Conservation (phyloP, 2,329 filamentous ascomycete species). For the Claviceps digitariae region DNA sequence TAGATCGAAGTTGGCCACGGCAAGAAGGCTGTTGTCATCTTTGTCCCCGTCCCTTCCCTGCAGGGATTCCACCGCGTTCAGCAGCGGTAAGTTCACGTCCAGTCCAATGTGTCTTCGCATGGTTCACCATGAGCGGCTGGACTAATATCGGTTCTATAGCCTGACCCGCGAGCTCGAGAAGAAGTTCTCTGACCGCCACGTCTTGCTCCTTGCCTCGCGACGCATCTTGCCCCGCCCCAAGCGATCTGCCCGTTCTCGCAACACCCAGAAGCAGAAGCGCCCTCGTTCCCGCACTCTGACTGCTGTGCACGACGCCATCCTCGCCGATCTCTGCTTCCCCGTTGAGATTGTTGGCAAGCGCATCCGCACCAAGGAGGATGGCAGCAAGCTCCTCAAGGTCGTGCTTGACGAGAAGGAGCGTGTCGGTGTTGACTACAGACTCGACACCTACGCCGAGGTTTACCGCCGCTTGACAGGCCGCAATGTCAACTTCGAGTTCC, state of each 20-base stretch:
- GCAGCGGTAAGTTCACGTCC: constrained; percentile 67
- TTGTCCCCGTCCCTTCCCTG: constrained; percentile 99
- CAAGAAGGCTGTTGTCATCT: constrained; percentile 99
- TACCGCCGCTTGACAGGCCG: constrained; percentile 97
- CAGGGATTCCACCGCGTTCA: constrained; percentile 98
- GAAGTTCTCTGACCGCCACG: constrained; percentile 99
- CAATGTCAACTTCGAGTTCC: constrained; percentile 97
- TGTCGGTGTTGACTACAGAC: constrained; percentile 96
- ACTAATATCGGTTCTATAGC: constrained; percentile 33
- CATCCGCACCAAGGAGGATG: constrained; percentile 96
- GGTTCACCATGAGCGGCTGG: neutral
- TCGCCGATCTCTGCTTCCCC: constrained; percentile 95
- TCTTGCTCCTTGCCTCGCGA: constrained; percentile 96
- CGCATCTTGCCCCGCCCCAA: constrained; percentile 97
- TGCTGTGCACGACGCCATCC: constrained; percentile 96
- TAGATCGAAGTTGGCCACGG: constrained; percentile 99
- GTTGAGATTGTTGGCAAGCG: constrained; percentile 99
- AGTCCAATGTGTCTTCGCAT: neutral
- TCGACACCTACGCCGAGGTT: constrained; percentile 99
- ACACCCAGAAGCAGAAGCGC: constrained; percentile 96
- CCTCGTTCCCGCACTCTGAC: constrained; percentile 96
- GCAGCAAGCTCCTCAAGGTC: constrained; percentile 97
- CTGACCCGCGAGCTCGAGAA: constrained; percentile 99
- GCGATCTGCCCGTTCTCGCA: constrained; percentile 93
- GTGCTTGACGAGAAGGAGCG: constrained; percentile 99